These are phyloP conservation scores for Crepidotus variabilis DNA, from an alignment of 768 basidiomycete species.

Conservation along the genomic window DNA sequence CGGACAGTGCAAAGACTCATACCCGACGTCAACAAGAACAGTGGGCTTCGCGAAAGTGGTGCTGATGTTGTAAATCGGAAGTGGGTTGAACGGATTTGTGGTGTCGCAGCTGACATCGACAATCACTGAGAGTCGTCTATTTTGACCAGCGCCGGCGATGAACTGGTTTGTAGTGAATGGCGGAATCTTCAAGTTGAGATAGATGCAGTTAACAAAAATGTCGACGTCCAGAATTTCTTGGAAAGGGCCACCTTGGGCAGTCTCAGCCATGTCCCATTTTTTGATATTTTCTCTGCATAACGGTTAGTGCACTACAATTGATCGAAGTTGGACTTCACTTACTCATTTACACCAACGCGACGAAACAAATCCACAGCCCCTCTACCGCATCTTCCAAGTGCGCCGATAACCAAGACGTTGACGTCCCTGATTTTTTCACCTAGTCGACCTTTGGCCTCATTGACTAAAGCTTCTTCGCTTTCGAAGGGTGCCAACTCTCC, in stretches of 20 bases:
- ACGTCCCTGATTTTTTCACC: constrained; percentile 68
- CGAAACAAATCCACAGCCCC: constrained; percentile 95
- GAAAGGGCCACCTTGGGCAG: constrained; percentile 95
- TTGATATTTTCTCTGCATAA: constrained; percentile 70
- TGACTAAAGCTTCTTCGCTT: constrained; percentile 84
- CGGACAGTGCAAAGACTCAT: constrained; percentile 22
- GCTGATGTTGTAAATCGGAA: constrained; percentile 92
- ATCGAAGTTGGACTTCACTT: constrained; percentile 26
- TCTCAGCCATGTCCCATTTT: constrained; percentile 98
- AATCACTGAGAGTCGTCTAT: constrained; percentile 70
- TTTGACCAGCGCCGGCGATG: constrained; percentile 66
- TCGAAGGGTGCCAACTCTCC: constrained; percentile 74
- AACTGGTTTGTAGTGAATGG: constrained; percentile 73
- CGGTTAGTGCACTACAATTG: background rate
- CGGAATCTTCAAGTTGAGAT: constrained; percentile 82
- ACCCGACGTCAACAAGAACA: constrained; percentile 81
- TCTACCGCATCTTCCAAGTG: constrained; percentile 89
- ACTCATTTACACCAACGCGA: constrained; percentile 94
- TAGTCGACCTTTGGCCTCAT: constrained; percentile 60
- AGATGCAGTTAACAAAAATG: constrained; percentile 99
- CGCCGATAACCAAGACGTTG: constrained; percentile 92
- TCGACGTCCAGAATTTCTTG: constrained; percentile 93
- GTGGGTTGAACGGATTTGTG: constrained; percentile 96
- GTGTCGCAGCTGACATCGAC: constrained; percentile 99
- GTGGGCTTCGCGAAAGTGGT: constrained; percentile 93